A percentile compares a stretch with the other conserved stretches of the same genome.
Conservation (phyloP, 75 land plant species). For the Picea glauca region DNA sequence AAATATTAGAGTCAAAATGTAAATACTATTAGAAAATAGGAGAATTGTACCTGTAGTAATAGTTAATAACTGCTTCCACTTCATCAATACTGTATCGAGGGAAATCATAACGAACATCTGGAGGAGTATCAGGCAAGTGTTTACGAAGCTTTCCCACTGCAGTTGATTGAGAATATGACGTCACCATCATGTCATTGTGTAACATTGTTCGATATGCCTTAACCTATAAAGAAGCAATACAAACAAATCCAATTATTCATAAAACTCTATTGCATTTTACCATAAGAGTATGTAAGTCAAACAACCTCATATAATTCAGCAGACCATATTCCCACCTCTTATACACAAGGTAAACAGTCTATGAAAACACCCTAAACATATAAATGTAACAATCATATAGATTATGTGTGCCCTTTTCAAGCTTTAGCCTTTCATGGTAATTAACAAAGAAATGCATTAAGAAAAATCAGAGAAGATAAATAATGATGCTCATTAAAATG, state of each 20-base stretch:
- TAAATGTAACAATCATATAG: not conserved
- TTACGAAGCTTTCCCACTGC: slow-evolving; percentile 88
- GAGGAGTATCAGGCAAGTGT: slow-evolving; percentile 83
- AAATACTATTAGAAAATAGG: not conserved
- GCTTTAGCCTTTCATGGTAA: not conserved
- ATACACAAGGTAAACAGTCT: not conserved
- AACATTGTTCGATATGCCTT: slow-evolving; percentile 86
- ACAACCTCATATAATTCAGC: not conserved
- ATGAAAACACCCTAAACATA: not conserved
- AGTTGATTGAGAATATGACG: slow-evolving; percentile 94
- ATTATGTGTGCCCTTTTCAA: not conserved
- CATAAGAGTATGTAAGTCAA: not conserved
- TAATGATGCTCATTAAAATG: not conserved
- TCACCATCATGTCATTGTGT: slow-evolving; percentile 80
- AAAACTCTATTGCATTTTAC: not conserved
- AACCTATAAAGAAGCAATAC: slow-evolving; percentile 48
- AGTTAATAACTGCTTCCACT: slow-evolving; percentile 70
- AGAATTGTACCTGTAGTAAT: slow-evolving; percentile 69
- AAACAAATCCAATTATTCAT: not conserved
- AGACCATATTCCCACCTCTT: not conserved
- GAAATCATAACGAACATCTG: slow-evolving; percentile 61
- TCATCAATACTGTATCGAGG: slow-evolving; percentile 70
- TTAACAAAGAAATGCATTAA: not conserved
- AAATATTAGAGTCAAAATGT: not conserved
- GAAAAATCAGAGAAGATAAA: not conserved